Percentiles rank a stretch among this genome's conserved stretches.
phyloP scores from a whole-genome alignment of 2,329 filamentous ascomycete genomes.

The Talaromyces sp. region DNA sequence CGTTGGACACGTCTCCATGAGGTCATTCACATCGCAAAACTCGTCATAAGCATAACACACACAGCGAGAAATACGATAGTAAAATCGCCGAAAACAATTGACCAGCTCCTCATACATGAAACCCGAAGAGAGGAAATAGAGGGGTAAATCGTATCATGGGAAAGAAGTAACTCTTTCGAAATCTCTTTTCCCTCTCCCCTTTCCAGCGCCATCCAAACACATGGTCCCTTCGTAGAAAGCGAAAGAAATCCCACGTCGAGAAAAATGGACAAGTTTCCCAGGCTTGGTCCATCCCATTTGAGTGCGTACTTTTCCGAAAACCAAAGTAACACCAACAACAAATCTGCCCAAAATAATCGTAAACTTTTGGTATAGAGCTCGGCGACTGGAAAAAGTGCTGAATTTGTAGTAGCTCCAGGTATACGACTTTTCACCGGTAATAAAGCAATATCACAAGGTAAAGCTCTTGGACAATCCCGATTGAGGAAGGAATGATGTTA shows the following conservation, averaged over 20 bases:
- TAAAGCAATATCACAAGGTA: neutral
- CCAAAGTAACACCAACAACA: slow-evolving; percentile 11
- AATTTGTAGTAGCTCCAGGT: slow-evolving; percentile 15
- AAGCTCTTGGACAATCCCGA: slow-evolving; percentile 12
- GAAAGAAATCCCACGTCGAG: slow-evolving; percentile 19
- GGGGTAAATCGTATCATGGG: slow-evolving; percentile 15
- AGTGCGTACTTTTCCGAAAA: slow-evolving; percentile 6
- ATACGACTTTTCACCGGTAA: slow-evolving; percentile 6
- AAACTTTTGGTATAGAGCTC: slow-evolving; percentile 16
- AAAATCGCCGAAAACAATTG: slow-evolving; percentile 23
- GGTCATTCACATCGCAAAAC: slow-evolving; percentile 8
- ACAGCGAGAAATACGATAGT: slow-evolving; percentile 12
- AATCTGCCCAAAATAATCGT: slow-evolving; percentile 19
- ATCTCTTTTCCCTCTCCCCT: slow-evolving; percentile 14
- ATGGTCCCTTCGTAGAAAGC: slow-evolving; percentile 17
- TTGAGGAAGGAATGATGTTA: slow-evolving; percentile 4
- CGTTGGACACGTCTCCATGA: slow-evolving; percentile 35
- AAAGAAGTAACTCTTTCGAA: neutral
- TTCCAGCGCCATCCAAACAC: slow-evolving; percentile 35
- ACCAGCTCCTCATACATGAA: slow-evolving; percentile 30
- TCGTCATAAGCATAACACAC: neutral
- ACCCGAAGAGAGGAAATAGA: slow-evolving; percentile 18
- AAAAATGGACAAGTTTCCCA: slow-evolving; percentile 18
- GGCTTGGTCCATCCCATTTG: slow-evolving; percentile 11
- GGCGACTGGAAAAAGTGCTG: slow-evolving; percentile 15